Conservation (phyloP, 345 rosid species). For the Dimocarpus longan region DNA sequence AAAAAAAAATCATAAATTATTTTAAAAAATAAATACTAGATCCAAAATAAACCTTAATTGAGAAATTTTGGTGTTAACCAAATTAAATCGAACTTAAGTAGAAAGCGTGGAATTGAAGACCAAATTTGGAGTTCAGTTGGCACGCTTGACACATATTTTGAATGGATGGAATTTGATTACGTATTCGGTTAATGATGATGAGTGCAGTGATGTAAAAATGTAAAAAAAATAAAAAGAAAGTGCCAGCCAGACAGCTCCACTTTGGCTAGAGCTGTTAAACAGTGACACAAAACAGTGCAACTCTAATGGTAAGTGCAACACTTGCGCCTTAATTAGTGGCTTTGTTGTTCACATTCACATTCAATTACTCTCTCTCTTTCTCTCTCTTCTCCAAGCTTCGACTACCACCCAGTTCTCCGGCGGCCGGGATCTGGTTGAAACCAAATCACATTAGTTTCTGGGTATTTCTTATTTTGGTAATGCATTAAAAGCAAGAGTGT, state of each 20-base stretch:
- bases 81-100: no score
- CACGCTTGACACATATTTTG: no score
- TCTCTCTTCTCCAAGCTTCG: conserved; percentile 5
- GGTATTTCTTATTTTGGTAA: conserved; percentile 23
- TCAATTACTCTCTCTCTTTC: conserved; percentile 6
- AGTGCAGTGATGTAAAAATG: no score
- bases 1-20: no score
- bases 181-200: no score
- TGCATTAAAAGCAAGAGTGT: neutral
- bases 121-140: no score
- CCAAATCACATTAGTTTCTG: conserved; percentile 21
- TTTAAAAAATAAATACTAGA: no score
- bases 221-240: neutral
- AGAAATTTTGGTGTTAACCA: no score
- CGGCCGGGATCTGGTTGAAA: conserved; percentile 40
- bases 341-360: neutral
- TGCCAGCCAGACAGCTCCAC: no score
- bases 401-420: conserved; percentile 27
- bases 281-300: neutral
- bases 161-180: no score
- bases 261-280: neutral
- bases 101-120: no score
- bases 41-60: no score
- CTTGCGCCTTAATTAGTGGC: conserved; percentile 46
- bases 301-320: neutral